Conservation (phyloP, 495 filamentous ascomycete genomes). For the Haplographium delicatum region DNA sequence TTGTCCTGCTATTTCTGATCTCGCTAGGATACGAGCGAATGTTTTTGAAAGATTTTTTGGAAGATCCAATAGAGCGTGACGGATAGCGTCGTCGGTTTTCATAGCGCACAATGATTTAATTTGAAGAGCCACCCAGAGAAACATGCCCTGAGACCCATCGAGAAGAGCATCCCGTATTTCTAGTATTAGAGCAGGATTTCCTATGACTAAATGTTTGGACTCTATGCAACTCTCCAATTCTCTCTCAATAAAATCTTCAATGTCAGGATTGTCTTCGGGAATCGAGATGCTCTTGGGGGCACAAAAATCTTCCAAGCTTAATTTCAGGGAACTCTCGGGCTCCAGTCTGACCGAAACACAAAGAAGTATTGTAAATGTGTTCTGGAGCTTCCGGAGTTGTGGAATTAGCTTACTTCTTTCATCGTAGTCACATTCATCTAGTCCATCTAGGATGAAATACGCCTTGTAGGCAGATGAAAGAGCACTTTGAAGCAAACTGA, state of each 20-base stretch:
- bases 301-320: constrained; percentile 18
- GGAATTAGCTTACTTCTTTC: constrained; percentile 25
- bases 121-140: constrained; percentile 45
- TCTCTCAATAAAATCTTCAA: constrained; percentile 31
- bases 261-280: constrained; percentile 36
- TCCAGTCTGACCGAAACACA: constrained; percentile 34
- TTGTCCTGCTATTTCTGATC: constrained; percentile 23
- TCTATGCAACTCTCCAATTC: constrained; percentile 32
- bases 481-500: constrained; percentile 18
- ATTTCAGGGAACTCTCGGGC: constrained; percentile 21
- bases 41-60: constrained; percentile 37
- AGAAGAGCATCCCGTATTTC: constrained; percentile 33
- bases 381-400: constrained; percentile 25
- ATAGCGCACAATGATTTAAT: constrained; percentile 34
- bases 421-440: constrained; percentile 32
- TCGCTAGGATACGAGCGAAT: constrained; percentile 35
- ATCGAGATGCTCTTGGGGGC: constrained; percentile 23
- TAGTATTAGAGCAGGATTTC: constrained; percentile 32
- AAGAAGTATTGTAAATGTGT: constrained; percentile 25
- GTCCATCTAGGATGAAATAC: constrained; percentile 34
- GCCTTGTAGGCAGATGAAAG: constrained; percentile 23
- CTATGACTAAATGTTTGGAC: constrained; percentile 29
- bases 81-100: constrained; percentile 39
- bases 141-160: constrained; percentile 36
- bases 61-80: constrained; percentile 34